Conservation (phyloP, 164 flowering plant genomes). For the Chimonanthus salicifolius region DNA sequence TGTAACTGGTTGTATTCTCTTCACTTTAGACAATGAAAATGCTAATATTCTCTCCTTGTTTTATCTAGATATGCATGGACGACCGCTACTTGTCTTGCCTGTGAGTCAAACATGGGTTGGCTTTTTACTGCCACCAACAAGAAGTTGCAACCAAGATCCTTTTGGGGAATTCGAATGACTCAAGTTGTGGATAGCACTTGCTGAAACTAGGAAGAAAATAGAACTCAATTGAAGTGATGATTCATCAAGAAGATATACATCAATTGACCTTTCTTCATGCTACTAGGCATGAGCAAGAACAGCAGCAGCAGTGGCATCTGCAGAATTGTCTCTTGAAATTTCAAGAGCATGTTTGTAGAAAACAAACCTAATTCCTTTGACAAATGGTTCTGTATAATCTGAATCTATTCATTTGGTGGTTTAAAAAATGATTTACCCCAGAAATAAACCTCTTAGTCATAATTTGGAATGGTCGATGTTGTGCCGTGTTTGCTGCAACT, state of each 20-base stretch:
- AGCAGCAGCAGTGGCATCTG: neutral
- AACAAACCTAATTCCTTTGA: no score
- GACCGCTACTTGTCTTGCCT: slow-evolving; percentile 52
- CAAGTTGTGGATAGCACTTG: slow-evolving; percentile 48
- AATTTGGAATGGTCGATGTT: no score
- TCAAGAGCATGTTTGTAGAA: no score
- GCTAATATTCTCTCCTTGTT: neutral
- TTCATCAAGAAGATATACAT: neutral
- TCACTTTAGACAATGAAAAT: neutral
- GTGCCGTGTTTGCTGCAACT: no score
- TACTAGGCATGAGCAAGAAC: neutral
- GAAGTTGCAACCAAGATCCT: slow-evolving; percentile 63
- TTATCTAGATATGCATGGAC: slow-evolving; percentile 88
- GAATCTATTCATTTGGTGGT: no score
- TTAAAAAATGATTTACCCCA: no score
- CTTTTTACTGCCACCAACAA: slow-evolving; percentile 63
- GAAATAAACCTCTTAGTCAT: no score
- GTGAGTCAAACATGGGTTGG: slow-evolving; percentile 83
- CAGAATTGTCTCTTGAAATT: neutral
- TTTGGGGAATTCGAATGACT: slow-evolving; percentile 77
- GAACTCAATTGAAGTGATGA: neutral
- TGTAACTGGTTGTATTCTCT: no score
- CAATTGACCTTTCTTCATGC: neutral
- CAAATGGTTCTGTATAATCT: no score
- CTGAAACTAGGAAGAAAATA: neutral